A percentile compares a stretch with the other conserved stretches of the same genome.
Conservation (phyloP, 495 filamentous ascomycete genomes). For the Jackrogersella minutella region DNA sequence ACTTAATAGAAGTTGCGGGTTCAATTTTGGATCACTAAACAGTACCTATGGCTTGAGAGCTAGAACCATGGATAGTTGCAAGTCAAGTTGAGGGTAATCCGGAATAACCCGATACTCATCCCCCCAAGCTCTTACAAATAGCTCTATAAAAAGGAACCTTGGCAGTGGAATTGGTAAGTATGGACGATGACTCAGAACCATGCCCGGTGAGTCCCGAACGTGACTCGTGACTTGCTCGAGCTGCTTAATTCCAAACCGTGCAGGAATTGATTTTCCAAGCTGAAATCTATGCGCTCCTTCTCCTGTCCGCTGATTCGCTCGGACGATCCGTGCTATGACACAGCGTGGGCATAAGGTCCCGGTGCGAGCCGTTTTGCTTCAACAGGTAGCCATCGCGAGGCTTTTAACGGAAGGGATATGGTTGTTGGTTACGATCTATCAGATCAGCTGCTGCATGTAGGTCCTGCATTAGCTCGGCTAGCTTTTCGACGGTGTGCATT, state of each 20-base stretch:
- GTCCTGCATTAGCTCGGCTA: neutral
- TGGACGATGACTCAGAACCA: slow-evolving; percentile 15
- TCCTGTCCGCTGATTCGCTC: slow-evolving; percentile 4
- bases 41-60: neutral
- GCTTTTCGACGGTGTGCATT: too few species aligned
- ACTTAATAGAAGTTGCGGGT: too few species aligned
- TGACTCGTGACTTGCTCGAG: slow-evolving; percentile 33
- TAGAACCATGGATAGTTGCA: neutral
- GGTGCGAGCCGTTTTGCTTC: neutral
- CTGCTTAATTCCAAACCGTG: neutral
- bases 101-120: neutral
- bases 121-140: neutral
- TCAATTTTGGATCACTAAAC: too few species aligned
- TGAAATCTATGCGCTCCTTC: neutral
- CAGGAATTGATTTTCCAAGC: neutral
- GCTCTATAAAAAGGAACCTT: slow-evolving; percentile 5
- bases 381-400: too few species aligned
- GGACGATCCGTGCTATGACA: neutral
- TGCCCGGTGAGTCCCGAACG: slow-evolving; percentile 14
- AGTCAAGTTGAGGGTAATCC: neutral
- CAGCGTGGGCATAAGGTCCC: too few species aligned
- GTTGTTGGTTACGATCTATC: slow-evolving; percentile 3
- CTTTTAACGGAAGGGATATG: too few species aligned
- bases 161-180: neutral
- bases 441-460: slow-evolving; percentile 6